Evolutionary conservation across 371 early-diverging fungal species (phyloP).

Genomic region (Mycotypha africana): DNA sequence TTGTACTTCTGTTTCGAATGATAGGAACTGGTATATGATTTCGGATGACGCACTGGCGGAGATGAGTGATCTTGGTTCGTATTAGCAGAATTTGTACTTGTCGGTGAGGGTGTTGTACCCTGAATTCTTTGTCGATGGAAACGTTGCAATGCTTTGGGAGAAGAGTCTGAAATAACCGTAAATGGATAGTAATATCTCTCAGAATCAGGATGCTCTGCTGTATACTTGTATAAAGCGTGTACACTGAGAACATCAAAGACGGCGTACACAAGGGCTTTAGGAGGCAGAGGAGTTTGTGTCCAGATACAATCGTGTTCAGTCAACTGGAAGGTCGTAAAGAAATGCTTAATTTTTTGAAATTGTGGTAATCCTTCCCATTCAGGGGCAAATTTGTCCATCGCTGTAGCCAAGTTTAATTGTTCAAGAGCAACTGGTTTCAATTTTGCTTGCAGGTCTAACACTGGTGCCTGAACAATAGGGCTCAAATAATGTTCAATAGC

Average conservation of each 20-base stretch:
- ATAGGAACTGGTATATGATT: no score
- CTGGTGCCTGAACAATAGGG: conserved; percentile 11
- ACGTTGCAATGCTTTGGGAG: conserved; percentile 12
- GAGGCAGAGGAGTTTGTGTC: conserved; percentile 28
- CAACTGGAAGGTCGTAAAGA: conserved; percentile 21
- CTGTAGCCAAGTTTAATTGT: conserved; percentile 19
- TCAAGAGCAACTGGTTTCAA: conserved; percentile 19
- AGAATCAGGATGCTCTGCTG: not conserved
- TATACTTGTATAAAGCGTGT: conserved; percentile 19
- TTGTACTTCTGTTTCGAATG: not conserved
- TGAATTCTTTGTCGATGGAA: conserved; percentile 16
- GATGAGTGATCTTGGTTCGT: no score
- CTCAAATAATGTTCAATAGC: conserved; percentile 31
- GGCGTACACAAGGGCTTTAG: conserved; percentile 34
- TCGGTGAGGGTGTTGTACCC: not conserved
- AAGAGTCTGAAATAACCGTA: conserved; percentile 1
- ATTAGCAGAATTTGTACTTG: not conserved
- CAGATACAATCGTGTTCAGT: conserved; percentile 32
- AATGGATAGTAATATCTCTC: conserved; percentile 26
- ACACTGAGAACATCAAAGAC: conserved; percentile 43
- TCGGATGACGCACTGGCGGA: no score
- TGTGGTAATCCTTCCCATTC: conserved; percentile 28
- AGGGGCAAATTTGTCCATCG: conserved; percentile 19
- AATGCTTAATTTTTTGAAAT: conserved; percentile 28
- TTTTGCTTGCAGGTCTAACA: conserved; percentile 39